Evolutionary conservation across 495 filamentous ascomycete species (phyloP).

Genomic region (Neurospora sp.): DNA sequence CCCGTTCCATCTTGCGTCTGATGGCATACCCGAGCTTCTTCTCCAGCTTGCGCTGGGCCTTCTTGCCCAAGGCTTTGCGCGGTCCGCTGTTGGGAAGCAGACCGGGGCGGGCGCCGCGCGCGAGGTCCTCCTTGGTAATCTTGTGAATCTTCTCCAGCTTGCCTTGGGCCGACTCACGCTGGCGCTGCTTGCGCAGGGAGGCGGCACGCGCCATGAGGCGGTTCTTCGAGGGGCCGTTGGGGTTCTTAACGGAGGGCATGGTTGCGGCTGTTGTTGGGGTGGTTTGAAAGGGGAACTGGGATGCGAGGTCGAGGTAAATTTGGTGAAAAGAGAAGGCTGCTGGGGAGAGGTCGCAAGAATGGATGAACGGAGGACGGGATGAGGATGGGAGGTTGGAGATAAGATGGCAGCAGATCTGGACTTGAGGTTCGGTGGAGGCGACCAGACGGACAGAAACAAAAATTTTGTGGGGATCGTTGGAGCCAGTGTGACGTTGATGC

Average conservation of each 20-base stretch:
- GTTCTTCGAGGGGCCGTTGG: conserved; percentile 36
- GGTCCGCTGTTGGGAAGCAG: conserved; percentile 36
- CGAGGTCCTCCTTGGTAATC: conserved; percentile 23
- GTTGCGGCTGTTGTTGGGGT: too few relatives aligned
- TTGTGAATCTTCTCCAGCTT: conserved; percentile 7
- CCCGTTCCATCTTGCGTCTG: conserved; percentile 30
- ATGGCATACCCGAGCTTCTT: conserved; percentile 28
- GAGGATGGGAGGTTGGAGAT: not conserved
- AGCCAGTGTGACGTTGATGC: not conserved
- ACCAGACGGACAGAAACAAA: not conserved
- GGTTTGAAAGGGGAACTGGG: too few relatives aligned
- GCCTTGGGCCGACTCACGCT: conserved; percentile 16
- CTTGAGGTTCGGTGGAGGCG: not conserved
- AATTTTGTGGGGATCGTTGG: not conserved
- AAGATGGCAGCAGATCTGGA: not conserved
- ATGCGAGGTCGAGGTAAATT: too few relatives aligned
- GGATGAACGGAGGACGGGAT: too few relatives aligned
- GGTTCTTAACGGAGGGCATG: conserved; percentile 38
- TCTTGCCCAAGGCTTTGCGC: conserved; percentile 26
- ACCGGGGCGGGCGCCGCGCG: conserved; percentile 28
- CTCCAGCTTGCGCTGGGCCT: conserved; percentile 36
- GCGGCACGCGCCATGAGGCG: conserved; percentile 26
- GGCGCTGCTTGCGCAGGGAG: conserved; percentile 17
- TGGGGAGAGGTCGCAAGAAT: too few relatives aligned
- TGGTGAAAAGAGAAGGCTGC: too few relatives aligned